Evolutionary conservation across 371 early-diverging fungal genomes (phyloP).

Genomic region (Lichtheimia ornata): DNA sequence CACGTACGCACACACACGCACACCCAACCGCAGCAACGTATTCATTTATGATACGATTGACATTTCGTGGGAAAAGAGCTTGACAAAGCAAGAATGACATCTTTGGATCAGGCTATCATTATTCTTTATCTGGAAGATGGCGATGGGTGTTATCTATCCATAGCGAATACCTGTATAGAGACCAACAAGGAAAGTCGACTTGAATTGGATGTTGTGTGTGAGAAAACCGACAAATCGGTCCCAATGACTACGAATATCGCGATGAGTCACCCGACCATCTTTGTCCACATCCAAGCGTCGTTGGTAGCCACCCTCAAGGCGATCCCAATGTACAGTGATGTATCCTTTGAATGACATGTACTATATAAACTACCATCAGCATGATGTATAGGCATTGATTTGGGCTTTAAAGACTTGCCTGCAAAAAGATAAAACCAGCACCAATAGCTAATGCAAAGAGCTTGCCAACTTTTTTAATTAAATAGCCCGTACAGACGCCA

Average conservation of each 20-base stretch:
- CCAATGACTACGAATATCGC: conserved; percentile 46
- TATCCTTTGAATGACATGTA: conserved; percentile 55
- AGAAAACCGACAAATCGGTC: conserved; percentile 44
- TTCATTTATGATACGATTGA: too few relatives aligned
- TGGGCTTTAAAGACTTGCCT: conserved; percentile 23
- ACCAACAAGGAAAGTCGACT: conserved; percentile 55
- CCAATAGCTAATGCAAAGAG: conserved; percentile 42
- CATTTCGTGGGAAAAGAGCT: too few relatives aligned
- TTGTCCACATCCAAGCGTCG: conserved; percentile 43
- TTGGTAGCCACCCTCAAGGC: conserved; percentile 43
- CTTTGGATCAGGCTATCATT: too few relatives aligned
- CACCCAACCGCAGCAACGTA: too few relatives aligned
- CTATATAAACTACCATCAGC: conserved; percentile 16
- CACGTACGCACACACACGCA: too few relatives aligned
- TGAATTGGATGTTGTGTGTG: conserved; percentile 64
- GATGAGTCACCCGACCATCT: conserved; percentile 53
- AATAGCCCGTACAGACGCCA: conserved; percentile 48
- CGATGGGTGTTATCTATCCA: conserved; percentile 29
- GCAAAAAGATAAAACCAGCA: conserved; percentile 44
- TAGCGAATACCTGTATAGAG: conserved; percentile 55
- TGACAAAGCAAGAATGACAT: too few relatives aligned
- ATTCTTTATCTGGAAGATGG: too few relatives aligned
- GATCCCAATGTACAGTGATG: conserved; percentile 58
- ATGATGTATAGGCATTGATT: not conserved
- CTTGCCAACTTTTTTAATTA: conserved; percentile 50